Evolutionary conservation across 148 eudicot genomes (phyloP), one percentile per base, ranked within the genome.

Genomic region (Heliamphora exappendiculata): DNA sequence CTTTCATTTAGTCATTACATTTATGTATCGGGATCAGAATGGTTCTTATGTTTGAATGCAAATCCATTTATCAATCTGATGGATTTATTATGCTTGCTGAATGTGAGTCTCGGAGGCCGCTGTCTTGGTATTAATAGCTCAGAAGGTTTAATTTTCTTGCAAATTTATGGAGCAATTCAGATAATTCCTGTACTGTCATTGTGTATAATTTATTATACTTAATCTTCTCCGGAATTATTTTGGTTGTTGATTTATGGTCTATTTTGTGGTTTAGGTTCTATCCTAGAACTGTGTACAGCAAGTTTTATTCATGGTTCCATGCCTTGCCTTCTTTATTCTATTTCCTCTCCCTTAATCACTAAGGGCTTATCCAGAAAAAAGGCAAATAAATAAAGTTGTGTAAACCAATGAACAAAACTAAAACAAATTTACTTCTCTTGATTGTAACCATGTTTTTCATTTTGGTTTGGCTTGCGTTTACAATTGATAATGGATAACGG

Each of bases 271-370:
- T 55, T 12, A 55, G 60, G 31, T 55, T 55, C 6, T 55, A 55
- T 22, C 10, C 12, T 7, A 55, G 60, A 24, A 42, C 10, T 42
- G 5, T 42, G 60, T 24, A n/a, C 31, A 24, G 22, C 0, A 26
- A 57, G 64, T 57, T 31, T 57, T 65, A 22, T 76, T 66, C 71
- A 29, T 22, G 44, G 31, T 22, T 50, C 41, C 72, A n/a, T 58
- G 33, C 63, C 26, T 58, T 58, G 13, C 26, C 63, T 26, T 26
- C 19, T 77, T 54, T 57, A 28, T 76, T 39, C 33, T 31, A 20
- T 36, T n/a, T n/a, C 39, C 50, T 29, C 45, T 50, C 36, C 72
- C 17, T 69, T 29, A 26, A 34, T 70, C 36, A 8, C 39, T 71
- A 1, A 19, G 37, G 67, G 41, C 33, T 31, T 16, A 16, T 60